Evolutionary conservation across 1,284 basidiomycete species (phyloP), one percentile per base, ranked within the genome.

Genomic region (Heliocybe sulcata): DNA sequence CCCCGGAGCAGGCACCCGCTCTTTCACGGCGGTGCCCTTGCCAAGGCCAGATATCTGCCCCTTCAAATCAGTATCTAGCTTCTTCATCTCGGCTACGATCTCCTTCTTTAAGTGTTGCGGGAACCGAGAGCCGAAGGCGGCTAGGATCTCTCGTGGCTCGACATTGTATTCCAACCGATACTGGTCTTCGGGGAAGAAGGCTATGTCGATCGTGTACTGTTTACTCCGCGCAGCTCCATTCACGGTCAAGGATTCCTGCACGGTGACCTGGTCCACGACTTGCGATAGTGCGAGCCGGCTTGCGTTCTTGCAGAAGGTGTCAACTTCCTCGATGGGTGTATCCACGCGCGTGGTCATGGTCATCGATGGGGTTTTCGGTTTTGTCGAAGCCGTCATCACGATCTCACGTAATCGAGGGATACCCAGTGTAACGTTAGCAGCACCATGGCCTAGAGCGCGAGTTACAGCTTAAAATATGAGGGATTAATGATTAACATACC

Each of bases 321-420:
- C 82, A 54, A 92, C 75, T 58, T 89, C 81, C 38, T 77, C 71
- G 50, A 79, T 72, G 35, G 81, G 64, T 33, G 82, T 75, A 27
- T 73, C 80, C 1, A 65, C 66, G 31, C 82, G 77, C 49, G 95
- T 79, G 26, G 83, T 85, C 72, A 99, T 89, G 45, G 80, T 87
- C 97, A 99, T 99, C n/a, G 95, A 98, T 12, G 97, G 97, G 2
- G 96, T 99, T 71, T 95, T 95, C 56, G 96, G 97, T 64, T 95
- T 92, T 63, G 87, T 85, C 3, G 97, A 96, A 4, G 97, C 97
- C 0, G 97, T 98, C 95, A 99, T 98, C 66, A 99, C 93, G 64
- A 99, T 98, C 74, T 99, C 97, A 70, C 96, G 87, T 23, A 99
- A 77, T 72, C 97, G 95, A 50, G 97, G 97, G 63, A 99, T 99